Conservation (phyloP, 2,329 filamentous ascomycete species). For the Calonectria pauciramosa region DNA sequence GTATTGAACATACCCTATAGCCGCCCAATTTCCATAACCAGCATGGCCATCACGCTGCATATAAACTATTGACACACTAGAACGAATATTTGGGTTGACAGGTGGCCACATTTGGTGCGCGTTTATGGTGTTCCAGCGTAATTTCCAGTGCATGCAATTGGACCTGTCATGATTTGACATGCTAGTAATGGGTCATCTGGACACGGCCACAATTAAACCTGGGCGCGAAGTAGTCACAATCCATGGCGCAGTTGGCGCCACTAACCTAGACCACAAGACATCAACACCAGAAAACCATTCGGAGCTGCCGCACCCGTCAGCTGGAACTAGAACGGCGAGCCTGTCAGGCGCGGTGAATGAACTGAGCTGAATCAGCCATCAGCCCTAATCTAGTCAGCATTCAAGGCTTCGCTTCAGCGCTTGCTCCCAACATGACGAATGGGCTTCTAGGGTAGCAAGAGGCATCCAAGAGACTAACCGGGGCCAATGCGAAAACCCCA, state of each 20-base stretch:
- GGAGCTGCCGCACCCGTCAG: not conserved
- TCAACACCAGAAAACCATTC: not conserved
- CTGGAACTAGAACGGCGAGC: not conserved
- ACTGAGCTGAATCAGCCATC: not conserved
- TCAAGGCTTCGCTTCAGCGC: not conserved
- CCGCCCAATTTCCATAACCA: constrained; percentile 10
- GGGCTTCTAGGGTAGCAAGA: not conserved
- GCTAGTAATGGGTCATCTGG: not conserved
- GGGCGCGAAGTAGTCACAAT: not conserved
- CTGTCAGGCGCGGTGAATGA: not conserved
- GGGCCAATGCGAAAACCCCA: not conserved
- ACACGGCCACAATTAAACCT: not conserved
- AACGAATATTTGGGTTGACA: not conserved
- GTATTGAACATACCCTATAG: constrained; percentile 17
- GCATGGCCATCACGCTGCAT: not conserved
- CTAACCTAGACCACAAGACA: constrained; percentile 28
- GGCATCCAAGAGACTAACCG: not conserved
- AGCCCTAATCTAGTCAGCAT: not conserved
- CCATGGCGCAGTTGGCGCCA: constrained; percentile 34
- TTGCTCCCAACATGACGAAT: not conserved
- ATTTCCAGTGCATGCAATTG: not conserved
- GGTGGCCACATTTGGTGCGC: not conserved
- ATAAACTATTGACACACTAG: not conserved
- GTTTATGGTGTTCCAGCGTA: too few species aligned
- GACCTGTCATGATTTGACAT: not conserved